Evolutionary conservation across 768 basidiomycete species (phyloP), one percentile per base, ranked within the genome.

Genomic region (Naganishia kalamii): DNA sequence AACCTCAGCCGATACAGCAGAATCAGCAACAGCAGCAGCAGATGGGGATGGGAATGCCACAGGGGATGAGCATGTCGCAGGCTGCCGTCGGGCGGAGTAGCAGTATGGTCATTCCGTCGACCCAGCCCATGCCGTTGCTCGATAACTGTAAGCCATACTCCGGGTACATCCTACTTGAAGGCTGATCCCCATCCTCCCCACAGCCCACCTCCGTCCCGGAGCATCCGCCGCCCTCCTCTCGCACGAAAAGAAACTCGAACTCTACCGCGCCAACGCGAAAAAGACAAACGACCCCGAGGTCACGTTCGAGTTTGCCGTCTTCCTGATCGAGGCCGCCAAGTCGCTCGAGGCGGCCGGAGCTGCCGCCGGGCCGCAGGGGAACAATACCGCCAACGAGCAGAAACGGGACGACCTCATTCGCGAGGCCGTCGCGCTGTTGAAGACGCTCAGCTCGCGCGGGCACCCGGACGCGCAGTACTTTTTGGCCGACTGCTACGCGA

Each of bases 261-360:
- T 96, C 68, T 99, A 99, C 81, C 89, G 96, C 50, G 86, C 88
- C 47, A 99, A 99, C 78, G 96, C 94, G 33, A 96, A 94, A 81
- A 98, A 98, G 81, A 96, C 93, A 0, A 92, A 96, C 80, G 92
- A 98, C 77, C 93, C 94, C 0, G 91, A 97, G 73, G 81, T 97
- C 63, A 93, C 94, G 76, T 98, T 92, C 81, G 96, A 99, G 77
- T 97, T 99, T 71, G 91, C 94, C 43, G 90, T 93, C 10, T 97
- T 98, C 83, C 92, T 97, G 89, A 88, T 99, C 75, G 96, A 97
- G 74, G 91, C 93, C 52, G 89, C 92, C 52, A 96, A 94, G 79
- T 86, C 88, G 1, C 85, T 92, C 76, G 89, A 90, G 71, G 88
- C 88, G 0, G 75, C 85, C 23, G 87, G 87, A 74, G 89, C 89